A percentile compares a stretch with the other conserved stretches of the same genome.
Evolutionary conservation across 2,329 filamentous ascomycete species (phyloP).

Genomic region (Colletotrichum sp.): DNA sequence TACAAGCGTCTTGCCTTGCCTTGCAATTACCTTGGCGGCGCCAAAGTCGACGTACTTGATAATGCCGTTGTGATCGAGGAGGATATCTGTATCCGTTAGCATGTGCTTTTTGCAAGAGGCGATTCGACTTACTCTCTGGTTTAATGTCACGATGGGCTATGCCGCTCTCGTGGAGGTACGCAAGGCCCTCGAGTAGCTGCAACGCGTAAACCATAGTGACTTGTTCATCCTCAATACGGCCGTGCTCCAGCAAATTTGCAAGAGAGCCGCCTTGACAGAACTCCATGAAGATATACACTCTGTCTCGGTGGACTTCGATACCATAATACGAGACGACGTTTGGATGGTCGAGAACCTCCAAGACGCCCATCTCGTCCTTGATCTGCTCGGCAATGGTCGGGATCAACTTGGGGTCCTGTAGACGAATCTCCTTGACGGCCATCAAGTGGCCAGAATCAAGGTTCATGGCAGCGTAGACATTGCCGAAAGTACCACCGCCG

Average conservation of each 20-base stretch:
- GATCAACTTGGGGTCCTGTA: conserved; percentile 96
- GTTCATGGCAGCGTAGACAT: conserved; percentile 97
- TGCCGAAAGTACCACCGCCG: conserved; percentile 95
- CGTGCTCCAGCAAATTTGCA: conserved; percentile 88
- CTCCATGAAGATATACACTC: conserved; percentile 99
- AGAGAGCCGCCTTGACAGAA: conserved; percentile 96
- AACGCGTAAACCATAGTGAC: conserved; percentile 97
- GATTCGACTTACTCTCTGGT: conserved; percentile 77
- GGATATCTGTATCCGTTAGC: conserved; percentile 68
- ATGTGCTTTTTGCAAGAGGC: neutral
- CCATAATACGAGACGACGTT: conserved; percentile 98
- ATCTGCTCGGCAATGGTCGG: conserved; percentile 94
- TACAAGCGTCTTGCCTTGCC: conserved; percentile 86
- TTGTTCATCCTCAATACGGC: conserved; percentile 95
- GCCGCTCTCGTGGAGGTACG: conserved; percentile 88
- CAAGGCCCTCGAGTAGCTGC: conserved; percentile 91
- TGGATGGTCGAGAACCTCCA: conserved; percentile 94
- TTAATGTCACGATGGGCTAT: conserved; percentile 98
- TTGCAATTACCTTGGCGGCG: conserved; percentile 94
- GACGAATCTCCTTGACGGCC: conserved; percentile 97
- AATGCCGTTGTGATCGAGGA: conserved; percentile 95
- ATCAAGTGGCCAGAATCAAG: conserved; percentile 94
- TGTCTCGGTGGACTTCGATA: conserved; percentile 97
- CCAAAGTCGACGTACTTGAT: conserved; percentile 99
- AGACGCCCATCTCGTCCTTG: conserved; percentile 93